Evolutionary conservation across 805 yeast genomes (phyloP).

Genomic region (Kregervanrija pseudodelftensis): DNA sequence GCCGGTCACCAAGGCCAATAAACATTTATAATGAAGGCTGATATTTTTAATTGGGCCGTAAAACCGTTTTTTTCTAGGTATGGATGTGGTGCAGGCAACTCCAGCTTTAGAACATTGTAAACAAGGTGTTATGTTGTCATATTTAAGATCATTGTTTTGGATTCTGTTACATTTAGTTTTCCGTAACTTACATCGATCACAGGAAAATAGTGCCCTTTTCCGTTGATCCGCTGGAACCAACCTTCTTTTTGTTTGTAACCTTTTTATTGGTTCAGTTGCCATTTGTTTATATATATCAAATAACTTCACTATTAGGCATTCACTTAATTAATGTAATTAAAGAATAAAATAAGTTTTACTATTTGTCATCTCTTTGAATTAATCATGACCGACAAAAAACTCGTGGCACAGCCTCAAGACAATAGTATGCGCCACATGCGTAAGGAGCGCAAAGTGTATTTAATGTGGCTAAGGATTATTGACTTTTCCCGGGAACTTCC

Average conservation of each 20-base stretch:
- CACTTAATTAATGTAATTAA: too few species aligned
- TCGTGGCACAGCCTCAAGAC: too few species aligned
- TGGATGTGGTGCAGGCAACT: constrained; percentile 33
- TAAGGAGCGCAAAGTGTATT: too few species aligned
- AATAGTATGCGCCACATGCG: too few species aligned
- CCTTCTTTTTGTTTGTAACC: constrained; percentile 26
- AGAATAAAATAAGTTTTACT: too few species aligned
- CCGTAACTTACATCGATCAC: constrained; percentile 39
- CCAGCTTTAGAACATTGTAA: constrained; percentile 31
- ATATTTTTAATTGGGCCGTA: constrained; percentile 37
- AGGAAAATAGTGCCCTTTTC: constrained; percentile 36
- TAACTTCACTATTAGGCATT: too few species aligned
- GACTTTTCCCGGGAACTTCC: too few species aligned
- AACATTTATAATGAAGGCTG: constrained; percentile 36
- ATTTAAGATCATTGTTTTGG: constrained; percentile 26
- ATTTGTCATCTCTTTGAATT: too few species aligned
- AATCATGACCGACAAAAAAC: too few species aligned
- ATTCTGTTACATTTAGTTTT: constrained; percentile 37
- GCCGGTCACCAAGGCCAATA: constrained; percentile 31
- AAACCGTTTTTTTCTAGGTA: constrained; percentile 35
- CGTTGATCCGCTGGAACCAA: constrained; percentile 32
- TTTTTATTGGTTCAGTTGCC: not conserved
- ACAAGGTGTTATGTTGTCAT: constrained; percentile 35
- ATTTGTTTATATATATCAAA: too few species aligned
- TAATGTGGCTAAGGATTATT: not conserved